A percentile compares a stretch with the other conserved stretches of the same genome.
Evolutionary conservation across 805 yeast genomes (phyloP).

Genomic region (Dipodascopsis uninucleata): DNA sequence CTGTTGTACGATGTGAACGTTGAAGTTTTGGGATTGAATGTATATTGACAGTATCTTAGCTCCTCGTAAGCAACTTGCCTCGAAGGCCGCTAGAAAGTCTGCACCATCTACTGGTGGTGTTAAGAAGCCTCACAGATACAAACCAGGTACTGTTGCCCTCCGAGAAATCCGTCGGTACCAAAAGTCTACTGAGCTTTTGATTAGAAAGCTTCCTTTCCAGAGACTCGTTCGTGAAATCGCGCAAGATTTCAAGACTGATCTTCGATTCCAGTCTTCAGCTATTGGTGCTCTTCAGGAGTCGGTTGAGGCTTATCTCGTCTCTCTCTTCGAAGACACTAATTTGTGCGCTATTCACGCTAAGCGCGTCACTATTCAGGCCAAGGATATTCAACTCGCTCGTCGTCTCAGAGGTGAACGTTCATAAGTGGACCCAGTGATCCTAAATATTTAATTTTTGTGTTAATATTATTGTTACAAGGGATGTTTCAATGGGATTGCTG

Average conservation of each 20-base stretch:
- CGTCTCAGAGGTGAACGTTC: slow-evolving; percentile 73
- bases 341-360: slow-evolving; percentile 90
- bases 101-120: slow-evolving; percentile 83
- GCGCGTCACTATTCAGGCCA: slow-evolving; percentile 90
- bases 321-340: slow-evolving; percentile 84
- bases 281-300: slow-evolving; percentile 90
- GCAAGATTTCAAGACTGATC: slow-evolving; percentile 80
- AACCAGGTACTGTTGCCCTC: slow-evolving; percentile 92
- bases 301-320: slow-evolving; percentile 83
- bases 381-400: slow-evolving; percentile 86
- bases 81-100: slow-evolving; percentile 86
- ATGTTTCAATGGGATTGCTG: slow-evolving; percentile 9
- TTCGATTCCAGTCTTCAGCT: slow-evolving; percentile 86
- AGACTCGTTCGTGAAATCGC: slow-evolving; percentile 87
- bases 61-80: slow-evolving; percentile 87
- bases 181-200: slow-evolving; percentile 79
- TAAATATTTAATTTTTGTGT: slow-evolving; percentile 2
- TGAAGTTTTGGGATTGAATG: too few species aligned
- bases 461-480: slow-evolving; percentile 4
- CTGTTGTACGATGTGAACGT: too few species aligned
- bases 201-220: slow-evolving; percentile 88
- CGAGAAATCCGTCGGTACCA: slow-evolving; percentile 91
- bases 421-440: too few species aligned
- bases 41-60: too few species aligned
- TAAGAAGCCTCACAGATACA: slow-evolving; percentile 89